Percentiles rank a stretch among this genome's conserved stretches.
Conservation (phyloP, 1,139 yeast genomes). For the Nakaseomyces bracarensis region DNA sequence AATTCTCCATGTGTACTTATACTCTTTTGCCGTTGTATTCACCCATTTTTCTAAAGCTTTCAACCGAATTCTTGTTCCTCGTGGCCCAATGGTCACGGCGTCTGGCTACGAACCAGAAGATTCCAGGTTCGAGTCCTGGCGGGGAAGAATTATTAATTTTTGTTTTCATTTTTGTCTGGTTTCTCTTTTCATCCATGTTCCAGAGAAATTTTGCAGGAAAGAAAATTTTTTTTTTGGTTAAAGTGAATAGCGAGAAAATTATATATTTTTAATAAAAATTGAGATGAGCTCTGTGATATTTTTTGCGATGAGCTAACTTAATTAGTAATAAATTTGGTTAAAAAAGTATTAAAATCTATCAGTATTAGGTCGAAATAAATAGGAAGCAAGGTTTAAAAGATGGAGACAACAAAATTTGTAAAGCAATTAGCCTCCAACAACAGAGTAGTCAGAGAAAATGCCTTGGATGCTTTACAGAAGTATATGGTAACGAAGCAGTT, state of each 20-base stretch:
- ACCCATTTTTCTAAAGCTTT: too few relatives aligned
- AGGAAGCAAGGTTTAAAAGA: conserved; percentile 3
- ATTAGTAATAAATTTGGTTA: too few relatives aligned
- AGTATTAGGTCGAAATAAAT: too few relatives aligned
- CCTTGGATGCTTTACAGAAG: conserved; percentile 57
- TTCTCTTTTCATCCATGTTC: background rate
- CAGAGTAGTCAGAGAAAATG: conserved; percentile 50
- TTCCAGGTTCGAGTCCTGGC: conserved; percentile 95
- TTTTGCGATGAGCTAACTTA: conserved; percentile 11
- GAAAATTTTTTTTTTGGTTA: background rate
- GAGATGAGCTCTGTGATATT: conserved; percentile 7
- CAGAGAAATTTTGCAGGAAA: background rate
- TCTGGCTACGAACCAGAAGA: conserved; percentile 92
- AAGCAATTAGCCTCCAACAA: conserved; percentile 74
- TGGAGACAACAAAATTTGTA: conserved; percentile 47
- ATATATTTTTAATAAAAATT: too few relatives aligned
- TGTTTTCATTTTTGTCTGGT: background rate
- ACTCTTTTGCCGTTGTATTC: too few relatives aligned
- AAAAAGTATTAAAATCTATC: too few relatives aligned
- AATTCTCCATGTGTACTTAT: too few relatives aligned
- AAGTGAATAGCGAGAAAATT: too few relatives aligned
- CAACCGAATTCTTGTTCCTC: conserved; percentile 43
- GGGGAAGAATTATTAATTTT: conserved; percentile 54
- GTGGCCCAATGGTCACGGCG: conserved; percentile 93
- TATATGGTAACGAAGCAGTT: conserved; percentile 42